These are phyloP conservation scores for baker's yeast (Saccharomyces cerevisiae) DNA, from an alignment of 805 yeast species.

Conservation along the genomic window DNA sequence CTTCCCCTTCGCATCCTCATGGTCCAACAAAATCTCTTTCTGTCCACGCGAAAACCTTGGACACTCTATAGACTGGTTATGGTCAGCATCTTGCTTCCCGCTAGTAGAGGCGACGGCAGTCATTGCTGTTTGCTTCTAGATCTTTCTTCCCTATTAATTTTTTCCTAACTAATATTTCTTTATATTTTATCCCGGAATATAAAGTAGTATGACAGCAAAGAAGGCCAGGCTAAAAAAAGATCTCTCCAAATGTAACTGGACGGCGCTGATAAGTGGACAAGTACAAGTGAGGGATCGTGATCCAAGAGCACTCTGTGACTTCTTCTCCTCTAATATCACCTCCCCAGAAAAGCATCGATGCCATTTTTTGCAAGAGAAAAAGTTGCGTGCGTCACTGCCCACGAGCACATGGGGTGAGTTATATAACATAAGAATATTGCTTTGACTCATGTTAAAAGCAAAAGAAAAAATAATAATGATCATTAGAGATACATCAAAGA, in stretches of 20 bases:
- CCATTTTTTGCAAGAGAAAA: neutral
- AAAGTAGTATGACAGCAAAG: neutral
- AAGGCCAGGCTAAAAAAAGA: neutral
- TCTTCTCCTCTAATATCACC: neutral
- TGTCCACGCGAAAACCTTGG: neutral
- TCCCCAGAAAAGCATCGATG: neutral
- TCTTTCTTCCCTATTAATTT: neutral
- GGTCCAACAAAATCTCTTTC: neutral
- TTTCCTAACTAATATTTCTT: neutral
- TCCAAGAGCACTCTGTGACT: neutral
- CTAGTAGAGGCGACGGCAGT: neutral
- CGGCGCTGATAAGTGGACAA: neutral
- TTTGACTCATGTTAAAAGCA: neutral
- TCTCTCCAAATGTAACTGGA: neutral
- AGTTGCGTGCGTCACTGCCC: neutral
- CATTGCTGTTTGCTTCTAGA: neutral
- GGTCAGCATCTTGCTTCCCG: neutral
- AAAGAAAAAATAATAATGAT: no score
- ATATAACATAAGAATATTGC: neutral
- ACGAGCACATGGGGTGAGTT: neutral
- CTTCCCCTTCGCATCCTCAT: neutral
- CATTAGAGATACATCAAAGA: no score
- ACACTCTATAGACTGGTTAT: neutral
- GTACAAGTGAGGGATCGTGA: neutral
- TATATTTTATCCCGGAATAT: neutral